Conservation (phyloP, 2,329 filamentous ascomycete species). For the Beauveria bassiana region DNA sequence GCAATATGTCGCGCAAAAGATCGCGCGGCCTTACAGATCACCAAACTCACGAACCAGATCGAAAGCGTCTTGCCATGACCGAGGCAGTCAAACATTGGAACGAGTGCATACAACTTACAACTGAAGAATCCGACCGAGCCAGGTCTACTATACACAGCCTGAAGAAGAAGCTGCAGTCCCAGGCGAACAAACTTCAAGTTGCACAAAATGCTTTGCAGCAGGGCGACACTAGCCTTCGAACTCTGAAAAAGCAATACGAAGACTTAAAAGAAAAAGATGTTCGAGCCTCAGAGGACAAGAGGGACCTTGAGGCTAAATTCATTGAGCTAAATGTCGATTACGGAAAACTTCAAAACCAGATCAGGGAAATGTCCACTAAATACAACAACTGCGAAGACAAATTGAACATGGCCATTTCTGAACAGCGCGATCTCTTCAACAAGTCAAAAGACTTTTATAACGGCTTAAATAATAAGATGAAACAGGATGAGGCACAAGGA, state of each 20-base stretch:
- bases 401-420: background rate
- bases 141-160: conserved; percentile 11
- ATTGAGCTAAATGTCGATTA: conserved; percentile 6
- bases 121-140: conserved; percentile 4
- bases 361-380: background rate
- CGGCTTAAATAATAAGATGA: background rate
- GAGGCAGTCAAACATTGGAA: conserved; percentile 17
- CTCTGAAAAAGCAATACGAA: background rate
- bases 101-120: conserved; percentile 8
- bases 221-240: background rate
- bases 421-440: conserved; percentile 11
- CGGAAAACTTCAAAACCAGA: background rate
- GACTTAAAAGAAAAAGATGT: background rate
- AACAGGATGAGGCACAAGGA: background rate
- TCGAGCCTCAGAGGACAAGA: background rate
- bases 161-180: background rate
- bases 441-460: conserved; percentile 5
- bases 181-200: conserved; percentile 16
- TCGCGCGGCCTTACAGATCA: background rate
- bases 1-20: conserved; percentile 7
- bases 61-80: conserved; percentile 8
- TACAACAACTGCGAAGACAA: background rate
- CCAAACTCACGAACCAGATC: background rate
- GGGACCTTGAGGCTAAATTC: conserved; percentile 6
- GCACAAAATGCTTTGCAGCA: conserved; percentile 14